These are phyloP conservation scores for Talaromyces islandicus DNA, from an alignment of 2,329 filamentous ascomycete genomes.

Conservation along the genomic window DNA sequence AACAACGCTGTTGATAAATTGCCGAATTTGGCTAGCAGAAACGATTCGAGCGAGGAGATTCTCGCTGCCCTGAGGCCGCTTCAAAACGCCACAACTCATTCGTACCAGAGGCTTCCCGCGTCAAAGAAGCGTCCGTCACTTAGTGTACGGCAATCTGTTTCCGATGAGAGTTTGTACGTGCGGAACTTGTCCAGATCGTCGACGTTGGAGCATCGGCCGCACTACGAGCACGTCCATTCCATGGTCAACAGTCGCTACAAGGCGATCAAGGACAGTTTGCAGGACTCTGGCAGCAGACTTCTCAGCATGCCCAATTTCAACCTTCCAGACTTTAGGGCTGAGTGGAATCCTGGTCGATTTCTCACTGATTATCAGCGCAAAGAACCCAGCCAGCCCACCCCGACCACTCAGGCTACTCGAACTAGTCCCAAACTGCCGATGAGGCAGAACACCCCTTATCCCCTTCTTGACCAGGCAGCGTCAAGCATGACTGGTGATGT, in stretches of 20 bases:
- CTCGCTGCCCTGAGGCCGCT: slow-evolving; percentile 28
- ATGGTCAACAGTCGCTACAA: slow-evolving; percentile 87
- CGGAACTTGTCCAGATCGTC: slow-evolving; percentile 71
- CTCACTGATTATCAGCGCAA: slow-evolving; percentile 20
- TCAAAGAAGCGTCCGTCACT: slow-evolving; percentile 19
- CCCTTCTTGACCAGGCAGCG: slow-evolving; percentile 54
- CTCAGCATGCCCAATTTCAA: slow-evolving; percentile 42
- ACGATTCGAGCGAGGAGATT: slow-evolving; percentile 21
- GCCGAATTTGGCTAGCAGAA: background rate
- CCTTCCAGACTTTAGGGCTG: slow-evolving; percentile 31
- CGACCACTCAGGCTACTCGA: slow-evolving; percentile 1
- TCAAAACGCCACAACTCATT: slow-evolving; percentile 25
- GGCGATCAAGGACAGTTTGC: slow-evolving; percentile 80
- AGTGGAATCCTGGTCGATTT: slow-evolving; percentile 30
- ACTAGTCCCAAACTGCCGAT: slow-evolving; percentile 12
- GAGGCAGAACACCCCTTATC: slow-evolving; percentile 28
- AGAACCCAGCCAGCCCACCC: slow-evolving; percentile 8
- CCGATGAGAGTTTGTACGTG: slow-evolving; percentile 69
- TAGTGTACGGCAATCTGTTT: slow-evolving; percentile 56
- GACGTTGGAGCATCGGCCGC: slow-evolving; percentile 75
- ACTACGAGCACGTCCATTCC: slow-evolving; percentile 72
- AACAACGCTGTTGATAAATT: slow-evolving; percentile 8
- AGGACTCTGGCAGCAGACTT: slow-evolving; percentile 71
- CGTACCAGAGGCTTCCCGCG: slow-evolving; percentile 23
- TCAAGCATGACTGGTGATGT: slow-evolving; percentile 73